Evolutionary conservation across 495 filamentous ascomycete species (phyloP).

Genomic region (Bryoglossum gracile): DNA sequence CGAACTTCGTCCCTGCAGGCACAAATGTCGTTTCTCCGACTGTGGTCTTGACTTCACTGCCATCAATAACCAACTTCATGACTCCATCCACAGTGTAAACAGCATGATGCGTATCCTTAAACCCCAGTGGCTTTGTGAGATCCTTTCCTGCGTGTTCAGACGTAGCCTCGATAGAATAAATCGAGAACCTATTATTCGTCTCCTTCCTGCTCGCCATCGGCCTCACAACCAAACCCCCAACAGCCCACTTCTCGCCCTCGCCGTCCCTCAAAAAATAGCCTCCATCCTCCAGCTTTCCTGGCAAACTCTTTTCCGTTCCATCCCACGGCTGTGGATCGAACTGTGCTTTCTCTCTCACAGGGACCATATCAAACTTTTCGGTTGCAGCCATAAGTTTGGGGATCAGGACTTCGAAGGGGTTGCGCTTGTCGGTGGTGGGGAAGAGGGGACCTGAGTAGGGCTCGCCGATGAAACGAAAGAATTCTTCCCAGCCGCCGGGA

Average conservation of each 20-base stretch:
- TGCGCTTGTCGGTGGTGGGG: constrained; percentile 39
- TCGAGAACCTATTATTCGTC: constrained; percentile 36
- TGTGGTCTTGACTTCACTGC: constrained; percentile 24
- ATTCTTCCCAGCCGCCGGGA: constrained; percentile 47
- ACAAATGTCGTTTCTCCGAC: constrained; percentile 35
- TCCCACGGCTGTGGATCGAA: constrained; percentile 37
- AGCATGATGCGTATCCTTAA: constrained; percentile 35
- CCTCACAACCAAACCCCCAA: constrained; percentile 37
- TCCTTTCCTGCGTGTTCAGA: constrained; percentile 28
- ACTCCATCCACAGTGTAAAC: constrained; percentile 34
- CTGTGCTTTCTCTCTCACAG: constrained; percentile 35
- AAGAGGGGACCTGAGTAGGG: constrained; percentile 42
- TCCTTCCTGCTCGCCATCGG: constrained; percentile 40
- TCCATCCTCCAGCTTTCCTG: constrained; percentile 26
- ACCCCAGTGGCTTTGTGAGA: constrained; percentile 30
- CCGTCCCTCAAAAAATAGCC: constrained; percentile 37
- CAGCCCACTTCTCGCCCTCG: constrained; percentile 36
- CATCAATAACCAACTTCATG: constrained; percentile 31
- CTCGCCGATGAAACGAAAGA: constrained; percentile 44
- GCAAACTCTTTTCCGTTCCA: constrained; percentile 34
- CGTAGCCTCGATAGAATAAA: constrained; percentile 39
- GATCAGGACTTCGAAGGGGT: constrained; percentile 31
- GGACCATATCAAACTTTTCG: constrained; percentile 41
- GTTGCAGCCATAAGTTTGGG: constrained; percentile 46
- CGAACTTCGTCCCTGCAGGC: constrained; percentile 35